Evolutionary conservation across 192 early-diverging fungal genomes (phyloP).

Genomic region (Coemansia sp.): DNA sequence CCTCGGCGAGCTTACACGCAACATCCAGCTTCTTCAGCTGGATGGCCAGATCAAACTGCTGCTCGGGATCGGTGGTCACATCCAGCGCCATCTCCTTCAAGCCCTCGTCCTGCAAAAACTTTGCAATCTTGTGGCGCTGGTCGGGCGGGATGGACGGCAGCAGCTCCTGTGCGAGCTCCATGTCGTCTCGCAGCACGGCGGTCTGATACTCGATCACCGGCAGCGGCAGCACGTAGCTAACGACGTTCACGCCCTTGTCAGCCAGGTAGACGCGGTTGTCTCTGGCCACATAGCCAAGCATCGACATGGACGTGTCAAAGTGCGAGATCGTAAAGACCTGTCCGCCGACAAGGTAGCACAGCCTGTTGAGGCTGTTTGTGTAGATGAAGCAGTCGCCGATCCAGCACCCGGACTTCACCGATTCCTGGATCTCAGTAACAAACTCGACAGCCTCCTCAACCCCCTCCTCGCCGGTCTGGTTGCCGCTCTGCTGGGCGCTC

Average conservation of each 20-base stretch:
- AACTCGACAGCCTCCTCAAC: conserved; percentile 97
- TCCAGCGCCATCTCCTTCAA: conserved; percentile 89
- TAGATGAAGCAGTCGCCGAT: conserved; percentile 99
- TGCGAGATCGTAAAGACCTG: conserved; percentile 94
- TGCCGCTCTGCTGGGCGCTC: conserved; percentile 68
- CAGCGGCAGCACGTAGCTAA: conserved; percentile 88
- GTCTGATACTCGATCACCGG: conserved; percentile 99
- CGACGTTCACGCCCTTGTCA: conserved; percentile 91
- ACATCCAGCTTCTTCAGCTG: conserved; percentile 80
- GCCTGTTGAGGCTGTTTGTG: conserved; percentile 82
- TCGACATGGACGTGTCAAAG: conserved; percentile 88
- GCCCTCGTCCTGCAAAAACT: conserved; percentile 94
- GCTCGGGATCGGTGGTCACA: conserved; percentile 94
- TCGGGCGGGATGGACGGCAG: conserved; percentile 84
- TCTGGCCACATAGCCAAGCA: conserved; percentile 90
- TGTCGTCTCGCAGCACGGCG: conserved; percentile 91
- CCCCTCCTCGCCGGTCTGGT: conserved; percentile 81
- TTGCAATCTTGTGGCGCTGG: conserved; percentile 88
- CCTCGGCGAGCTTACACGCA: conserved; percentile 84
- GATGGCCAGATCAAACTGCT: conserved; percentile 93
- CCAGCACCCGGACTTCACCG: conserved; percentile 93
- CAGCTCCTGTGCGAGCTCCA: conserved; percentile 74
- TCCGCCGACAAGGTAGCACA: conserved; percentile 95
- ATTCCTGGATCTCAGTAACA: conserved; percentile 87
- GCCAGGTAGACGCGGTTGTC: conserved; percentile 93